These are phyloP conservation scores for Fusarium nurragi DNA, from an alignment of 2,329 filamentous ascomycete genomes.

Conservation along the genomic window DNA sequence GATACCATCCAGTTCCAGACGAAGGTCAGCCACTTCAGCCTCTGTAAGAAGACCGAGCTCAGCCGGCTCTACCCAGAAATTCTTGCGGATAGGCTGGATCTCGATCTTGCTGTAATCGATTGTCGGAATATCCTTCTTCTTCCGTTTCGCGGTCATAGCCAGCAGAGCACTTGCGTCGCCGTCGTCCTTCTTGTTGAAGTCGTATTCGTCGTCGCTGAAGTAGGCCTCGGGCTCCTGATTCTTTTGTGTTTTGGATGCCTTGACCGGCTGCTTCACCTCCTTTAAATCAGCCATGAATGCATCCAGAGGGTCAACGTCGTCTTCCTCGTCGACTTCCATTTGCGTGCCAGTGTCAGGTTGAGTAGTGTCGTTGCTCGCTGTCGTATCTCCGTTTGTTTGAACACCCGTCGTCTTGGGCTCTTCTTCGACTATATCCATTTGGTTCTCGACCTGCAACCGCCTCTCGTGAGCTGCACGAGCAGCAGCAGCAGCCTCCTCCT, in stretches of 20 bases:
- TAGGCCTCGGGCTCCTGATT: conserved; percentile 81
- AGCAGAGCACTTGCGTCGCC: conserved; percentile 60
- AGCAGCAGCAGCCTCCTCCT: conserved; percentile 88
- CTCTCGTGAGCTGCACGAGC: conserved; percentile 86
- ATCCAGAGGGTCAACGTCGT: conserved; percentile 89
- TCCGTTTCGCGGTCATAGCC: conserved; percentile 71
- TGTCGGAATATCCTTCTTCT: conserved; percentile 94
- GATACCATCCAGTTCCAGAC: conserved; percentile 92
- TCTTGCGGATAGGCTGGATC: conserved; percentile 87
- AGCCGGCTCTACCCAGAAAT: conserved; percentile 91
- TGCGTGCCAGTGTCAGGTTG: conserved; percentile 48
- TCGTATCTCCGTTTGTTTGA: conserved; percentile 44
- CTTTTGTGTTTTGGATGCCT: conserved; percentile 55
- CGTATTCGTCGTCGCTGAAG: conserved; percentile 85
- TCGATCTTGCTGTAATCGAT: conserved; percentile 89
- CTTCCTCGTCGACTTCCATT: conserved; percentile 69
- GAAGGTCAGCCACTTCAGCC: conserved; percentile 81
- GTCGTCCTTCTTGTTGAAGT: conserved; percentile 60
- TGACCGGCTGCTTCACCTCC: conserved; percentile 56
- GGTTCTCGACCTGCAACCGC: conserved; percentile 65
- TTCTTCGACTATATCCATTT: conserved; percentile 56
- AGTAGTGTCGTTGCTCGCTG: conserved; percentile 39
- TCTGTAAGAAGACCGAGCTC: conserved; percentile 86
- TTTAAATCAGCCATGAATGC: conserved; percentile 89
- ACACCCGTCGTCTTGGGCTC: conserved; percentile 40